Percentiles rank a stretch among this genome's conserved stretches.
These are phyloP conservation scores for Byssothecium circinans DNA, from an alignment of 2,329 filamentous ascomycete species.

Conservation along the genomic window DNA sequence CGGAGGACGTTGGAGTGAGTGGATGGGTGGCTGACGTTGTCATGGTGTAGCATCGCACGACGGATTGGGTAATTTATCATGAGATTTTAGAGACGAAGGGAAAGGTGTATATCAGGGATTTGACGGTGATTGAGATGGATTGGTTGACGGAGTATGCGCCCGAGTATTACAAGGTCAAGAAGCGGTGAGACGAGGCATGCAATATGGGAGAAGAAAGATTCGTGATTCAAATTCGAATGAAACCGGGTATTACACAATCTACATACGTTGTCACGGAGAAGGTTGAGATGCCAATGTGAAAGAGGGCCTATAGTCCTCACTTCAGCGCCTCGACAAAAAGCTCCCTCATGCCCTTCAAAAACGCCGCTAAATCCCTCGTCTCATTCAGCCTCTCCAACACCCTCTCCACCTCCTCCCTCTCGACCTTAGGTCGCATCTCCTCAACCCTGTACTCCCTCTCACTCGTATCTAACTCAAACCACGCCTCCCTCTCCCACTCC, in stretches of 20 bases:
- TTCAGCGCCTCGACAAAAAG: constrained; percentile 66
- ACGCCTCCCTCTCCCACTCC: constrained; percentile 85
- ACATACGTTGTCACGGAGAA: not conserved
- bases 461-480: constrained; percentile 86
- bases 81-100: constrained; percentile 86
- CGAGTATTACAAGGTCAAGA: constrained; percentile 55
- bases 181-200: constrained; percentile 13
- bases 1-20: too few species aligned
- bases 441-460: constrained; percentile 82
- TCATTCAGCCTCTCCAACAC: constrained; percentile 82
- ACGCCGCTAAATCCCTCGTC: constrained; percentile 67
- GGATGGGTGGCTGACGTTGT: not conserved
- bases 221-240: not conserved
- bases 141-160: constrained; percentile 90
- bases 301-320: too few species aligned
- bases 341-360: constrained; percentile 82
- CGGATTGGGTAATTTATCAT: constrained; percentile 94
- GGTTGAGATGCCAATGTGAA: too few species aligned
- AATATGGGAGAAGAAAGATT: not conserved
- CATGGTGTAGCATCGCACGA: constrained; percentile 80
- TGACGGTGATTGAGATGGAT: constrained; percentile 90
- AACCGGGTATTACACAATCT: constrained; percentile 8
- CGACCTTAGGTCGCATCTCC: constrained; percentile 79
- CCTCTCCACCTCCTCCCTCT: constrained; percentile 73
- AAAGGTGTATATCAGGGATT: constrained; percentile 87